Percentiles rank a stretch among this genome's conserved stretches.
Conservation (phyloP, 2,329 filamentous ascomycete genomes). For the Fusarium tanahbumbuense region DNA sequence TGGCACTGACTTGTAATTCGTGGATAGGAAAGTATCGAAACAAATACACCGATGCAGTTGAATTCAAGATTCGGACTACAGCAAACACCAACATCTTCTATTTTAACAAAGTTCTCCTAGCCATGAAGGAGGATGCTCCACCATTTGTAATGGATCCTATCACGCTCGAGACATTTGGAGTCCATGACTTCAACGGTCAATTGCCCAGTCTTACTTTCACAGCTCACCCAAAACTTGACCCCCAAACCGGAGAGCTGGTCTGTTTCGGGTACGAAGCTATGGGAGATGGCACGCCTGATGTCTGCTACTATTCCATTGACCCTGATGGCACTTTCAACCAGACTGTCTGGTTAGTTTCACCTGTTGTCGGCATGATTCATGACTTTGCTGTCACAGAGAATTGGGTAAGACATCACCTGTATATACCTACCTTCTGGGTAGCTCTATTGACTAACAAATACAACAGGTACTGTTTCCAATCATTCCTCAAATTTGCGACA, state of each 20-base stretch:
- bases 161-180: conserved; percentile 14
- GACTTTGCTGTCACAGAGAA: conserved; percentile 22
- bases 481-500: conserved; percentile 8
- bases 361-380: conserved; percentile 24
- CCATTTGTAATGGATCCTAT: conserved; percentile 20
- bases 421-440: background rate
- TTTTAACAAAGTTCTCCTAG: conserved; percentile 10
- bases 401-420: background rate
- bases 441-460: background rate
- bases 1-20: background rate
- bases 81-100: conserved; percentile 27
- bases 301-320: background rate
- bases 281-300: conserved; percentile 4
- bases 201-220: conserved; percentile 11
- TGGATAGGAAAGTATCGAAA: conserved; percentile 15
- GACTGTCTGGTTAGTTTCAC: background rate
- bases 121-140: conserved; percentile 18
- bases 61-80: conserved; percentile 6
- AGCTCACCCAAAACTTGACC: conserved; percentile 16
- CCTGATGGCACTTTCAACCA: background rate
- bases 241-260: conserved; percentile 6
- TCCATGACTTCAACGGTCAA: conserved; percentile 17
- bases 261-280: conserved; percentile 15
- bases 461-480: conserved; percentile 5
- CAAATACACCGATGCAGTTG: conserved; percentile 15